These are phyloP conservation scores for Tetrapisispora phaffii DNA, from an alignment of 805 yeast species.

Conservation along the genomic window DNA sequence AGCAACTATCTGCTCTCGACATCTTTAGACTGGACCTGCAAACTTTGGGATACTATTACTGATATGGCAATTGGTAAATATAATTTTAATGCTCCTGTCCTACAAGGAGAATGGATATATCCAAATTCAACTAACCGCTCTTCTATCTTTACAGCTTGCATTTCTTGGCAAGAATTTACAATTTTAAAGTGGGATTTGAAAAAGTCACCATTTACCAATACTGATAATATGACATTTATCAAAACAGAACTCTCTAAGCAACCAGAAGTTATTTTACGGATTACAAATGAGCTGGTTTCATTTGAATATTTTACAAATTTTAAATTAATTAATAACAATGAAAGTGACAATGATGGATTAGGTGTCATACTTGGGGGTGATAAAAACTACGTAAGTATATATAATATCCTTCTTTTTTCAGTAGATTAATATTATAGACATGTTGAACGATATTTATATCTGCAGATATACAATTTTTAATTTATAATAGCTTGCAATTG, in stretches of 20 bases:
- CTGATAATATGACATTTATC: not conserved
- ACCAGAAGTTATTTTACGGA: not conserved
- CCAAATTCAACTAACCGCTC: not conserved
- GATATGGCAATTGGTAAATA: constrained; percentile 9
- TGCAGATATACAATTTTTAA: not conserved
- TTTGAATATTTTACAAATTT: not conserved
- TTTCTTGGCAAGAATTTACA: not conserved
- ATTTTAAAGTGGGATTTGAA: not conserved
- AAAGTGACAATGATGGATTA: not conserved
- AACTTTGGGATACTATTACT: constrained; percentile 18
- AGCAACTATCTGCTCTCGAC: constrained; percentile 15
- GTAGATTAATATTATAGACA: not conserved
- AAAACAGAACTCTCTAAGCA: not conserved
- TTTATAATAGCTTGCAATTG: not conserved
- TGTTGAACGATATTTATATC: not conserved
- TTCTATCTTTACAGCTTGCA: not conserved
- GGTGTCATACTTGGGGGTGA: not conserved
- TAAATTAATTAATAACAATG: not conserved
- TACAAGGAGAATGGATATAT: constrained; percentile 14
- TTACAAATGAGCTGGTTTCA: not conserved
- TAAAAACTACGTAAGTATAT: not conserved
- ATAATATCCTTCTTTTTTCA: not conserved
- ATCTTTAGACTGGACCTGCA: constrained; percentile 21
- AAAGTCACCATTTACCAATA: not conserved
- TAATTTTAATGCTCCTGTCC: constrained; percentile 14